Percentiles rank a stretch among this genome's conserved stretches.
phyloP scores from a whole-genome alignment of 768 basidiomycete species.

The Lenzites betulinus region DNA sequence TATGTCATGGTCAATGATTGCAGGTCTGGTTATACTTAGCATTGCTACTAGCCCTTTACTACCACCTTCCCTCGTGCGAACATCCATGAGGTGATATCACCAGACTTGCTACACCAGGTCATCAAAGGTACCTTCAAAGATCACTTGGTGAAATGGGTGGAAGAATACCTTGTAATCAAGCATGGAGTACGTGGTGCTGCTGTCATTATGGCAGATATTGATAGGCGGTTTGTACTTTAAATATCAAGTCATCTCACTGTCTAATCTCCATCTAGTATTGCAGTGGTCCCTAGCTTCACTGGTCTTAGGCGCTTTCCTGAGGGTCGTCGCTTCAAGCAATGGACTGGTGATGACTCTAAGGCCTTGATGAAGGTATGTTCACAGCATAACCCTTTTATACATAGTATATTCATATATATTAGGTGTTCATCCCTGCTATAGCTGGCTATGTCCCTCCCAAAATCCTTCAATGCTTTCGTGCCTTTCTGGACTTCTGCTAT shows the following conservation, averaged over 20 bases:
- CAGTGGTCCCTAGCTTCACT: constrained; percentile 13
- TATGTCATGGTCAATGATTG: not conserved
- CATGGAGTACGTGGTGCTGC: not conserved
- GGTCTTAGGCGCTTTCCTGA: constrained; percentile 22
- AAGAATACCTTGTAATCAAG: not conserved
- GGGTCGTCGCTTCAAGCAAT: constrained; percentile 29
- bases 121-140: not conserved
- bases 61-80: not conserved
- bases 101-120: not conserved
- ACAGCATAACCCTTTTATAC: not conserved
- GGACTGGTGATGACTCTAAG: constrained; percentile 32
- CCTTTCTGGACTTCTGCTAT: constrained; percentile 24
- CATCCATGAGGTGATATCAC: not conserved
- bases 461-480: not conserved
- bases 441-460: not conserved
- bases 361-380: constrained; percentile 29
- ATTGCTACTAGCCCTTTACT: not conserved
- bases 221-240: not conserved
- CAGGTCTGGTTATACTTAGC: not conserved
- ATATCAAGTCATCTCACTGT: not conserved
- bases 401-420: not conserved
- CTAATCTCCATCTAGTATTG: not conserved
- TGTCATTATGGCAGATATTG: not conserved
- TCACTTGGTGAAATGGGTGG: not conserved
- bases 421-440: constrained; percentile 29